Percentiles rank a stretch among this genome's conserved stretches.
Conservation (phyloP, 2,329 filamentous ascomycete species). For the Clonostachys rhizophaga region DNA sequence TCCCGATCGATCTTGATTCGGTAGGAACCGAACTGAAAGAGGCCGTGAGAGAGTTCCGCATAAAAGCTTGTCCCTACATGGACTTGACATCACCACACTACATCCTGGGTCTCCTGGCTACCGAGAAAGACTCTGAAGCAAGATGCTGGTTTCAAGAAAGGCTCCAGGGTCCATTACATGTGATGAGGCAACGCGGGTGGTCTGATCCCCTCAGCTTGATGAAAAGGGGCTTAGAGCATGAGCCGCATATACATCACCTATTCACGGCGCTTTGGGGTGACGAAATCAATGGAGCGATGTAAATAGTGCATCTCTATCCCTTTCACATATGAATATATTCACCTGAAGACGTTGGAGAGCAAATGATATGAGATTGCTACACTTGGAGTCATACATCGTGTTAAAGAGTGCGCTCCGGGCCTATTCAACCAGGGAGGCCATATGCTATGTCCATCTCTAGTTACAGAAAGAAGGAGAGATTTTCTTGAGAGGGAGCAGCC, state of each 20-base stretch:
- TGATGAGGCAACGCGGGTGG: neutral
- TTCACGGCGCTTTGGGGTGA: too few species aligned
- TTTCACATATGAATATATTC: too few species aligned
- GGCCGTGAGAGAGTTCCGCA: neutral
- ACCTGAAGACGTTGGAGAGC: too few species aligned
- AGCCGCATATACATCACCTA: neutral
- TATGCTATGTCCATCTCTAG: too few species aligned
- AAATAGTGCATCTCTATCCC: too few species aligned
- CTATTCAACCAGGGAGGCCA: too few species aligned
- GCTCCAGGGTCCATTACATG: neutral
- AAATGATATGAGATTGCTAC: too few species aligned
- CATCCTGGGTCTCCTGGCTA: conserved; percentile 2
- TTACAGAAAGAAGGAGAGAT: too few species aligned
- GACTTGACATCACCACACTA: conserved; percentile 4
- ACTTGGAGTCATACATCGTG: too few species aligned
- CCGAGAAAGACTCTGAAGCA: conserved; percentile 1
- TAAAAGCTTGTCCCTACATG: conserved; percentile 2
- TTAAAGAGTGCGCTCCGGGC: too few species aligned
- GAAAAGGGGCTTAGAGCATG: neutral
- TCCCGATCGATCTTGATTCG: neutral
- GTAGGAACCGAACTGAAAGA: neutral
- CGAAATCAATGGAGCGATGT: too few species aligned
- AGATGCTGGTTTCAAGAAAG: conserved; percentile 3
- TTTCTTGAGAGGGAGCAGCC: too few species aligned
- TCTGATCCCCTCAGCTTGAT: neutral